A percentile compares a stretch with the other conserved stretches of the same genome.
Conservation (phyloP, 441 rosid species). For the Cnidoscolus chayamansa region DNA sequence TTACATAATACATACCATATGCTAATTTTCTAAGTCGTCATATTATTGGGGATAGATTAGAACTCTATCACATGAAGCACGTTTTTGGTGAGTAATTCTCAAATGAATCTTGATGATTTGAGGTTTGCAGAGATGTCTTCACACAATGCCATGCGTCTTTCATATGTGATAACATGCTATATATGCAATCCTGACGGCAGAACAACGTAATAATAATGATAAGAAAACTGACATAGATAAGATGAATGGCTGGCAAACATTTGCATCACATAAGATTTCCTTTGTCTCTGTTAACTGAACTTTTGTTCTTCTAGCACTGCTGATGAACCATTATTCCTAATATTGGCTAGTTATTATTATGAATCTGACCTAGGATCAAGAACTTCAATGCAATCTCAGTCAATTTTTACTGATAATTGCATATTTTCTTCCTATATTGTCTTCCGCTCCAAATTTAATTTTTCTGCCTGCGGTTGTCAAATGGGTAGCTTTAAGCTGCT, state of each 20-base stretch:
- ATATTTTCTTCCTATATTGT: background rate
- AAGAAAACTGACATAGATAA: background rate
- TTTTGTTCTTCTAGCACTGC: background rate
- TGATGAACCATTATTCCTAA: background rate
- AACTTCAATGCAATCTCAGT: background rate
- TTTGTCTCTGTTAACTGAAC: background rate
- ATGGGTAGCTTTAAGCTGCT: background rate
- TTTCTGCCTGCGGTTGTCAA: background rate
- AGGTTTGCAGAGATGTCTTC: background rate
- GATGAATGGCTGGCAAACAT: background rate
- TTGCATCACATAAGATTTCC: background rate
- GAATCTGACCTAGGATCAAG: background rate
- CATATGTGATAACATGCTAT: background rate
- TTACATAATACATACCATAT: background rate
- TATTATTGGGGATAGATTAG: background rate
- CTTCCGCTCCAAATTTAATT: background rate
- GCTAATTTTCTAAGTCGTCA: background rate
- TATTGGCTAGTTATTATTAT: background rate
- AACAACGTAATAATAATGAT: background rate
- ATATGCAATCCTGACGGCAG: no score
- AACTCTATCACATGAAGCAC: background rate
- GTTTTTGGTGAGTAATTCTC: background rate
- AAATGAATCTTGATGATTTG: background rate
- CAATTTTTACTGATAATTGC: background rate
- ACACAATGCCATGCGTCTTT: background rate